Evolutionary conservation across 2,329 filamentous ascomycete genomes (phyloP).

Genomic region (Xylariaceae sp.): DNA sequence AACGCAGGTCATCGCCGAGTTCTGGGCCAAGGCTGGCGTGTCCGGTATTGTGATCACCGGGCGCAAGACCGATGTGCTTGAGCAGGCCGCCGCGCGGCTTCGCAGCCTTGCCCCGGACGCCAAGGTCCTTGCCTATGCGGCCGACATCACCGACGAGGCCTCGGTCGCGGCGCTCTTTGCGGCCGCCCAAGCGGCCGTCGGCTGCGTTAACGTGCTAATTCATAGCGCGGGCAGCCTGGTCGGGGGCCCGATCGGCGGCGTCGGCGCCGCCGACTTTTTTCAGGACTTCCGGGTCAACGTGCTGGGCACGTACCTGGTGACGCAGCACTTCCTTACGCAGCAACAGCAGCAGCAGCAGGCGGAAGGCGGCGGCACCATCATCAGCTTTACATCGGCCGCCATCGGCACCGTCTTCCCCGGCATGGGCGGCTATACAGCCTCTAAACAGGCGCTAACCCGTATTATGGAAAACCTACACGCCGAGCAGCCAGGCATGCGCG

Average conservation of each 20-base stretch:
- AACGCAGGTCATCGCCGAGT: slow-evolving; percentile 13
- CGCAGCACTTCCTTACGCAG: slow-evolving; percentile 11
- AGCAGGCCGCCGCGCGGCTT: slow-evolving; percentile 8
- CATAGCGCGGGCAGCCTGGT: slow-evolving; percentile 11
- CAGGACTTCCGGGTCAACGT: slow-evolving; percentile 14
- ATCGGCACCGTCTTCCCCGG: slow-evolving; percentile 5
- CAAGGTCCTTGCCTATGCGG: slow-evolving; percentile 9
- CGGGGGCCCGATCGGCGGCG: slow-evolving; percentile 4
- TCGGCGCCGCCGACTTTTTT: slow-evolving; percentile 8
- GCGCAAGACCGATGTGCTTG: slow-evolving; percentile 12
- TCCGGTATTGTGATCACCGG: slow-evolving; percentile 14
- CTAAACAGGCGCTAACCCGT: slow-evolving; percentile 10
- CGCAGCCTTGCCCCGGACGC: slow-evolving; percentile 8
- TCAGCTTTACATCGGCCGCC: slow-evolving; percentile 10
- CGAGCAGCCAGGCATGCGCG: slow-evolving; percentile 9
- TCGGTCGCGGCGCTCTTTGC: slow-evolving; percentile 12
- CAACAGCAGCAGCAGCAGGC: no score
- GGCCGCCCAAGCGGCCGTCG: slow-evolving; percentile 6
- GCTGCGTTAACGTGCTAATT: slow-evolving; percentile 12
- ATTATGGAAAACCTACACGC: slow-evolving; percentile 13
- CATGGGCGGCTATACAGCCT: slow-evolving; percentile 11
- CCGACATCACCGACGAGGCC: slow-evolving; percentile 11
- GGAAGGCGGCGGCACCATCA: slow-evolving; percentile 9
- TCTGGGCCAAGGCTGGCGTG: slow-evolving; percentile 14
- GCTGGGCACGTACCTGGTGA: slow-evolving; percentile 11